Conservation (phyloP, 2,329 filamentous ascomycete species). For the Basipetospora chlamydospora region DNA sequence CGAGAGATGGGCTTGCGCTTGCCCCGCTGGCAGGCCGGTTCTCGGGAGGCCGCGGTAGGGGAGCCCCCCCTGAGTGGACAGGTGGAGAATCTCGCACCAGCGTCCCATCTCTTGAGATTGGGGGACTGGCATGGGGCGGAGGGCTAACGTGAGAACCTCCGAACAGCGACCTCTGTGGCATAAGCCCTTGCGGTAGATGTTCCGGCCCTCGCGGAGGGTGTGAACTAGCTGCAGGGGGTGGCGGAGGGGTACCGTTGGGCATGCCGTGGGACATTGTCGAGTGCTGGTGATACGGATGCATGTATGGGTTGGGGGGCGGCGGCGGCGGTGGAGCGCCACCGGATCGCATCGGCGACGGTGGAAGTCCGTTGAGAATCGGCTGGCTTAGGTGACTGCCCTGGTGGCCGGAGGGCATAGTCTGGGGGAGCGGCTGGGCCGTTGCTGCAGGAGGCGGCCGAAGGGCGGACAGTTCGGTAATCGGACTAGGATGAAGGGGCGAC, state of each 20-base stretch:
- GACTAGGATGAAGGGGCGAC: constrained; percentile 18
- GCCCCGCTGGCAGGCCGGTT: constrained; percentile 44
- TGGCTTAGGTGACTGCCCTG: constrained; percentile 26
- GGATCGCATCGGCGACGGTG: constrained; percentile 12
- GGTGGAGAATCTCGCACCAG: constrained; percentile 15
- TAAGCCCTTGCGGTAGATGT: constrained; percentile 22
- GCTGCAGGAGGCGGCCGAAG: constrained; percentile 34
- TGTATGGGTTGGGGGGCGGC: constrained; percentile 2
- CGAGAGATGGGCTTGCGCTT: constrained; percentile 61
- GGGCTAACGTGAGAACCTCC: constrained; percentile 10
- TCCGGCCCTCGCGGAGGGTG: constrained; percentile 25
- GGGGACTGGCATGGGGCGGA: constrained; percentile 30
- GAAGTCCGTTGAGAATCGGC: constrained; percentile 21
- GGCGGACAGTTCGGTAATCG: constrained; percentile 23
- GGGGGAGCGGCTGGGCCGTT: constrained; percentile 26
- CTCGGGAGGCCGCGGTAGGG: constrained; percentile 21
- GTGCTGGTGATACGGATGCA: constrained; percentile 5
- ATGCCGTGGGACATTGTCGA: constrained; percentile 8
- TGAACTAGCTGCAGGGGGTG: constrained; percentile 15
- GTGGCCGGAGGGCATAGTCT: constrained; percentile 22
- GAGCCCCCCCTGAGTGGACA: constrained; percentile 9
- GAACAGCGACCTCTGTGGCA: constrained; percentile 26
- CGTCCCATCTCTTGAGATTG: constrained; percentile 24
- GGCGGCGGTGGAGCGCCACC: not conserved
- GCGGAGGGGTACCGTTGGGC: constrained; percentile 25